These are phyloP conservation scores for Candida pseudoglaebosa DNA, from an alignment of 805 yeast genomes.

Conservation along the genomic window DNA sequence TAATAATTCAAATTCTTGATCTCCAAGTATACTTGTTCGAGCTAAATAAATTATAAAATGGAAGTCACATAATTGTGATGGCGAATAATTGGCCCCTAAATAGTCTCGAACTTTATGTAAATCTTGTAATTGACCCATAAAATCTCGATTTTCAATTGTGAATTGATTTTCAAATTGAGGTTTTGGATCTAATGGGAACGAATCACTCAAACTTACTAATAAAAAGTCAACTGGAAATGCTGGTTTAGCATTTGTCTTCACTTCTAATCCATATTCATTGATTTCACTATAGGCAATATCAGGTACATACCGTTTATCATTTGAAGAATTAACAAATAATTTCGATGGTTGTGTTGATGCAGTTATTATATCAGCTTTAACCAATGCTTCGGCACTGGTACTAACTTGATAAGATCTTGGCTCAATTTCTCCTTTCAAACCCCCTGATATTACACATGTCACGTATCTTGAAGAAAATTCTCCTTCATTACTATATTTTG, in stretches of 20 bases:
- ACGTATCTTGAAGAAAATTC: slow-evolving; percentile 83
- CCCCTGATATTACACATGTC: slow-evolving; percentile 93
- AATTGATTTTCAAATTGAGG: slow-evolving; percentile 53
- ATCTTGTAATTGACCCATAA: slow-evolving; percentile 71
- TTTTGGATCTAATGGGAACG: slow-evolving; percentile 68
- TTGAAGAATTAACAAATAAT: slow-evolving; percentile 75
- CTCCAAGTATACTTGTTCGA: slow-evolving; percentile 53
- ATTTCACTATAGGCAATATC: slow-evolving; percentile 81
- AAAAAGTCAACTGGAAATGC: slow-evolving; percentile 91
- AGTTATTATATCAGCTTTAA: slow-evolving; percentile 76
- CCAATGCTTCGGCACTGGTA: slow-evolving; percentile 80
- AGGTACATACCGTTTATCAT: slow-evolving; percentile 79
- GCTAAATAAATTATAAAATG: slow-evolving; percentile 64
- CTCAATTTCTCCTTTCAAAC: slow-evolving; percentile 81
- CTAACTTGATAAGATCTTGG: slow-evolving; percentile 88
- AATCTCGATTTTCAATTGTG: slow-evolving; percentile 78
- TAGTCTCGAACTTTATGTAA: slow-evolving; percentile 50
- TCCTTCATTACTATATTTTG: slow-evolving; percentile 62
- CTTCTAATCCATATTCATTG: slow-evolving; percentile 85
- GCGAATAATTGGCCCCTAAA: slow-evolving; percentile 37
- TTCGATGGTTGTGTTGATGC: slow-evolving; percentile 90
- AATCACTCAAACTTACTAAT: slow-evolving; percentile 84
- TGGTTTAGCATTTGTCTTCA: slow-evolving; percentile 86
- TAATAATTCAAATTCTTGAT: slow-evolving; percentile 50
- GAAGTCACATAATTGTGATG: slow-evolving; percentile 56